These are phyloP conservation scores for Mycena haematopus DNA, from an alignment of 768 basidiomycete genomes.

Conservation along the genomic window DNA sequence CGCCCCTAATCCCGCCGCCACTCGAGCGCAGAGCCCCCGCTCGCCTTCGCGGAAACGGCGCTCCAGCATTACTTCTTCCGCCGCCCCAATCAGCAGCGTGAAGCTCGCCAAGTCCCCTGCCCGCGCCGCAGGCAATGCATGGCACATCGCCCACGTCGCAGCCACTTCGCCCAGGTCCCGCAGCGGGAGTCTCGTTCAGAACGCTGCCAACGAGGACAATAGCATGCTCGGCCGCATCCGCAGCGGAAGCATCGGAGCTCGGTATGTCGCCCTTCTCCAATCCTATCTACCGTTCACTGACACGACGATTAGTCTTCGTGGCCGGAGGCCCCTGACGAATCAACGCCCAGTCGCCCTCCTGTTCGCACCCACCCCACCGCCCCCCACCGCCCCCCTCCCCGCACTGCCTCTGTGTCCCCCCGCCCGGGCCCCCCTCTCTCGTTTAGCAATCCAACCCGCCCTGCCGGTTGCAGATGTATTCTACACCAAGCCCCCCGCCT, in stretches of 20 bases:
- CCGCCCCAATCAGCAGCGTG: slow-evolving; percentile 42
- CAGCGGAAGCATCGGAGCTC: slow-evolving; percentile 43
- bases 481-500: slow-evolving; percentile 12
- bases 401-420: slow-evolving; percentile 24
- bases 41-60: slow-evolving; percentile 51
- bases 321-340: slow-evolving; percentile 23
- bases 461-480: slow-evolving; percentile 25
- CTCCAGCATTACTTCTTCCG: slow-evolving; percentile 50
- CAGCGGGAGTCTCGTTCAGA: slow-evolving; percentile 36
- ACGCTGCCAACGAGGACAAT: slow-evolving; percentile 37
- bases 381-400: slow-evolving; percentile 24
- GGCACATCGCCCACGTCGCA: slow-evolving; percentile 40
- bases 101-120: slow-evolving; percentile 48
- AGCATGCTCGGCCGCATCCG: slow-evolving; percentile 47
- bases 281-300: not conserved
- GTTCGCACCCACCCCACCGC: slow-evolving; percentile 25
- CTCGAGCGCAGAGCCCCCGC: slow-evolving; percentile 8
- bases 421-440: slow-evolving; percentile 28
- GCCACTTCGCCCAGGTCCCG: slow-evolving; percentile 44
- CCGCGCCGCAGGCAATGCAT: slow-evolving; percentile 45
- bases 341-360: slow-evolving; percentile 24
- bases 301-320: slow-evolving; percentile 13
- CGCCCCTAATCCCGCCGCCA: not conserved
- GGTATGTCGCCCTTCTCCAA: slow-evolving; percentile 10
- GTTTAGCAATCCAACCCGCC: slow-evolving; percentile 25